Percentiles rank a stretch among this genome's conserved stretches.
phyloP scores from a whole-genome alignment of 164 flowering plant species.

The Tetrastigma voinierianum region DNA sequence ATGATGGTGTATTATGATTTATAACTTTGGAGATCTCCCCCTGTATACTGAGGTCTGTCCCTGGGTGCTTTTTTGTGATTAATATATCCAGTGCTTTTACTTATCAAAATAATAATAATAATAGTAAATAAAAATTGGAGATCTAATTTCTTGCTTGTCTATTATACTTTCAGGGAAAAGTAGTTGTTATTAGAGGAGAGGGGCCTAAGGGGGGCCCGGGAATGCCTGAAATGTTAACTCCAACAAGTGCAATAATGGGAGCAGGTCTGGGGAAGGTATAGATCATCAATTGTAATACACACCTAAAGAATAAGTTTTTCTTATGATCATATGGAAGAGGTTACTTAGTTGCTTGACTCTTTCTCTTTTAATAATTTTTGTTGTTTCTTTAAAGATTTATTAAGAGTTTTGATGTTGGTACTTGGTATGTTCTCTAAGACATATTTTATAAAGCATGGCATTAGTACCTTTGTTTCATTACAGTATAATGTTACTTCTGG shows the following conservation, averaged over 20 bases:
- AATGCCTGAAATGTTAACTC: constrained; percentile 99
- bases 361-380: no score
- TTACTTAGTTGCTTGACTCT: no score
- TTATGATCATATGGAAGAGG: not conserved
- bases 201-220: constrained; percentile 99
- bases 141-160: constrained; percentile 6
- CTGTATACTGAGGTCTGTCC: no score
- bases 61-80: no score
- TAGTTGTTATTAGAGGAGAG: constrained; percentile 91
- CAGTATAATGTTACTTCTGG: constrained; percentile 2
- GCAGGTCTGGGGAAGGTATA: constrained; percentile 99
- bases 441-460: no score
- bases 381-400: no score
- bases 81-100: no score
- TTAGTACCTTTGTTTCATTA: no score
- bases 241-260: constrained; percentile 99
- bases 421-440: no score
- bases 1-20: not conserved
- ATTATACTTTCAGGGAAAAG: constrained; percentile 67
- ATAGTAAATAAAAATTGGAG: not conserved
- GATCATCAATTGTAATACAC: not conserved
- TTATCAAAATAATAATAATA: no score
- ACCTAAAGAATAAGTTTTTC: not conserved
- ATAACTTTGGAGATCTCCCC: no score
- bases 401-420: no score